These are phyloP conservation scores for Sporormia fimetaria DNA, from an alignment of 495 filamentous ascomycete species.

Conservation along the genomic window DNA sequence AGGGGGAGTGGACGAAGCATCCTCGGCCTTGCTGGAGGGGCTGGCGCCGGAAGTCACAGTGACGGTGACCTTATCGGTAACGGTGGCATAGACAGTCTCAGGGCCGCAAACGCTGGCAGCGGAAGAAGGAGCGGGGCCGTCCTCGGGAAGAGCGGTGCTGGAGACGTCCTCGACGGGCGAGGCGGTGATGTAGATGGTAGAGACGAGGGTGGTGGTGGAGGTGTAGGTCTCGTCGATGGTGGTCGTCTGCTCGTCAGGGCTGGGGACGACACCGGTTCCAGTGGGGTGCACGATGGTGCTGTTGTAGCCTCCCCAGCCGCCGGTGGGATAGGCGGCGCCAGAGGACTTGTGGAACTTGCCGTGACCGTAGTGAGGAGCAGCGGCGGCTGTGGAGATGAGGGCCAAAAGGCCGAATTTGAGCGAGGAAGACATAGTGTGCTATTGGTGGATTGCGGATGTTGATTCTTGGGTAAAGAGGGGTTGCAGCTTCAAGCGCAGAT, in stretches of 20 bases:
- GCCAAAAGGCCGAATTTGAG: slow-evolving; percentile 25
- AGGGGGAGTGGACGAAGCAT: not conserved
- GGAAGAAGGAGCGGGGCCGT: not conserved
- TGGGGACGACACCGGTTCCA: slow-evolving; percentile 11
- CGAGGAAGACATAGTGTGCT: slow-evolving; percentile 18
- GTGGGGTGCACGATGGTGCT: slow-evolving; percentile 7
- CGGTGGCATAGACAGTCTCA: slow-evolving; percentile 19
- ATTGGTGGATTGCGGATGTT: not conserved
- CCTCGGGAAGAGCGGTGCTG: slow-evolving; percentile 4
- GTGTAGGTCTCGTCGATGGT: slow-evolving; percentile 13
- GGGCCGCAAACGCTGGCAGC: slow-evolving; percentile 12
- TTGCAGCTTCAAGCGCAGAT: slow-evolving; percentile 26
- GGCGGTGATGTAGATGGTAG: slow-evolving; percentile 18
- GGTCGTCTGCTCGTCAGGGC: slow-evolving; percentile 4
- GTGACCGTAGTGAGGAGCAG: slow-evolving; percentile 15
- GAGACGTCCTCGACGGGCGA: not conserved
- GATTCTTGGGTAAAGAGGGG: slow-evolving; percentile 2
- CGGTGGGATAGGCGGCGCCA: slow-evolving; percentile 16
- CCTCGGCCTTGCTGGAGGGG: not conserved
- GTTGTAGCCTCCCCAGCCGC: slow-evolving; percentile 15
- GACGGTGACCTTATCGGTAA: slow-evolving; percentile 25
- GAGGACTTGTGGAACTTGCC: slow-evolving; percentile 13
- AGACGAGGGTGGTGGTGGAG: slow-evolving; percentile 14
- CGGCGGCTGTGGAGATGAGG: slow-evolving; percentile 21
- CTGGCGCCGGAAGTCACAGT: slow-evolving; percentile 14